Evolutionary conservation across 108 stramenopile species (phyloP).

Genomic region (Craspedostauros australis): DNA sequence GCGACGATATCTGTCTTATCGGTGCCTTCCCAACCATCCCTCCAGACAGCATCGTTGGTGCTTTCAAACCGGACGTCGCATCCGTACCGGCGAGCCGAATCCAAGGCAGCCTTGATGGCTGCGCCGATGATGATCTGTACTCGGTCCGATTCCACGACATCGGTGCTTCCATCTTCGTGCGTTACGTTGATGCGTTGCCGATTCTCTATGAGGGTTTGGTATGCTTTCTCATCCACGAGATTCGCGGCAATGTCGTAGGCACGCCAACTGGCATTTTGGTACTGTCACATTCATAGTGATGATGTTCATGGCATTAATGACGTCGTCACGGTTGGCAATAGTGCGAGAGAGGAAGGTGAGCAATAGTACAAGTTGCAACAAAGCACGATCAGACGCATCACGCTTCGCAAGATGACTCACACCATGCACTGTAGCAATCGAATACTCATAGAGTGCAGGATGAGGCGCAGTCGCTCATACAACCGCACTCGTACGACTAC

Average conservation of each 20-base stretch:
- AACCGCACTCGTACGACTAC: no score
- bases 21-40: background rate
- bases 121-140: conserved; percentile 28
- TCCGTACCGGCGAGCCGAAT: conserved; percentile 24
- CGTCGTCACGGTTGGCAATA: no score
- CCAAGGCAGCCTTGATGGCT: conserved; percentile 21
- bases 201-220: conserved; percentile 15
- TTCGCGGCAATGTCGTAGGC: conserved; percentile 27
- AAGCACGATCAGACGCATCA: no score
- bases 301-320: no score
- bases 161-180: conserved; percentile 20
- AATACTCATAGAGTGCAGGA: no score
- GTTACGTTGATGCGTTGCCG: conserved; percentile 25
- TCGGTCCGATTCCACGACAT: conserved; percentile 11
- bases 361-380: no score
- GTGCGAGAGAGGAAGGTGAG: no score
- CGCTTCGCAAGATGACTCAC: no score
- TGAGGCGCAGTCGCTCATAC: no score
- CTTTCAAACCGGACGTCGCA: conserved; percentile 14
- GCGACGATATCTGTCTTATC: conserved; percentile 17
- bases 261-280: conserved; percentile 30
- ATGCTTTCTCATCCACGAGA: conserved; percentile 24
- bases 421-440: no score
- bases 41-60: no score
- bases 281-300: no score